phyloP scores from a whole-genome alignment of 73 alveolate genomes.

The Paramecium caudatum region DNA sequence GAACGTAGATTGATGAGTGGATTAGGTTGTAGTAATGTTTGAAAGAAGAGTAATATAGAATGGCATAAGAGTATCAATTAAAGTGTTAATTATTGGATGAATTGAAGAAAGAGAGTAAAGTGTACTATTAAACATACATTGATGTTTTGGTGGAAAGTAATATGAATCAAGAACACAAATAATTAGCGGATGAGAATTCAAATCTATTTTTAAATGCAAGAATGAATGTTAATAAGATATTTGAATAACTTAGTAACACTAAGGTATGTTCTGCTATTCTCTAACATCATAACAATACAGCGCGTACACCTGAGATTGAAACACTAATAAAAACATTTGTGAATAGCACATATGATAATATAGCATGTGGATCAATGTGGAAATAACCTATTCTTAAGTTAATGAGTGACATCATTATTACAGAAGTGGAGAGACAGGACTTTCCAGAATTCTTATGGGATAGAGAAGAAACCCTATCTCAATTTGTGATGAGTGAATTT shows the following conservation, averaged over 20 bases:
- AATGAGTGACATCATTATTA: conserved; percentile 49
- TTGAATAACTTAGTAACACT: background rate
- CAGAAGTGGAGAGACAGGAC: conserved; percentile 27
- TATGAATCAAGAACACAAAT: background rate
- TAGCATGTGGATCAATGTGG: conserved; percentile 70
- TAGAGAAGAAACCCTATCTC: conserved; percentile 9
- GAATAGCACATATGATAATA: conserved; percentile 44
- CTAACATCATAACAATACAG: conserved; percentile 53
- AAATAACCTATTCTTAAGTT: conserved; percentile 52
- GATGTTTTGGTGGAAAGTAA: conserved; percentile 41
- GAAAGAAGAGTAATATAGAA: conserved; percentile 42
- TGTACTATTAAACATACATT: conserved; percentile 34
- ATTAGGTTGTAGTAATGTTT: background rate
- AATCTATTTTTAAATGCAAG: conserved; percentile 37
- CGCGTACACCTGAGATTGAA: background rate
- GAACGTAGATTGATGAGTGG: conserved; percentile 39
- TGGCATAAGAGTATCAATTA: conserved; percentile 25
- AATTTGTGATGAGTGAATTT: conserved; percentile 50
- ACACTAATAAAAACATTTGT: background rate
- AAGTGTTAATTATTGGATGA: conserved; percentile 41
- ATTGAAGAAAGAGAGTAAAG: conserved; percentile 1
- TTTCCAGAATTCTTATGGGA: conserved; percentile 61
- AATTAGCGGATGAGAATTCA: background rate
- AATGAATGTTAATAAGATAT: background rate
- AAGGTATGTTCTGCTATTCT: background rate